Evolutionary conservation across 2,329 filamentous ascomycete species (phyloP), one percentile per base, ranked within the genome.

Genomic region (Sordariomycetes sp.): DNA sequence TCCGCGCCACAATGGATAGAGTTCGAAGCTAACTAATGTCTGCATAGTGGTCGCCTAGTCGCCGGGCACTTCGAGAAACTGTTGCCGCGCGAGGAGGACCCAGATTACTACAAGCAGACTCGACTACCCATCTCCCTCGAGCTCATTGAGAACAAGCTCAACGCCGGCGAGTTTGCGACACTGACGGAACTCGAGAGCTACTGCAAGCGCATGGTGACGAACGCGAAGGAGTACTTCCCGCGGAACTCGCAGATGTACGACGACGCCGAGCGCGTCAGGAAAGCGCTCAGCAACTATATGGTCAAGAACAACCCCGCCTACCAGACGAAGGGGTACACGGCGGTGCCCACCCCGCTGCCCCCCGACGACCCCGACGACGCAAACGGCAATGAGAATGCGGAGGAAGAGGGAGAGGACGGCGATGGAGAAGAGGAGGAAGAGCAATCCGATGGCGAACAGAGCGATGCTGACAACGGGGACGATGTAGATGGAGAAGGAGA

Each of bases 281-380:
- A 96, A 72, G 86, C 90, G 3, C 79, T 93, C 48, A 92, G 88
- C 69, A 93, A 92, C 66, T 90, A 85, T 70, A 96, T 96, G 90
- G 87, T 86, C 59, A 88, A 88, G 69, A 81, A 87, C 64, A 96
- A 96, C 65, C 90, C 91, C 16, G 89, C 89, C 18, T 96, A 96
- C 70, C 82, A 83, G 61, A 76, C 78, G 18, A 77, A 80, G 25
- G 75, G 74, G 53, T 94, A 95, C 66, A 79, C 82, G 60, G 87
- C 88, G 5, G 78, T 87, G 53, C 81, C 90, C 6, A 90, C 89
- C 1, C 88, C 90, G 0, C 76, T 92, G 18, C 87, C 87, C 1
- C 76, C 77, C n/a, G 77, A 82, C 20, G 71, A 65, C 40, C 60
- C 62, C 6, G 62, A 62, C 3, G 58, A 53, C 24, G 66, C 66